phyloP scores from a whole-genome alignment of 2,329 filamentous ascomycete species.

The Penicillium sp. region DNA sequence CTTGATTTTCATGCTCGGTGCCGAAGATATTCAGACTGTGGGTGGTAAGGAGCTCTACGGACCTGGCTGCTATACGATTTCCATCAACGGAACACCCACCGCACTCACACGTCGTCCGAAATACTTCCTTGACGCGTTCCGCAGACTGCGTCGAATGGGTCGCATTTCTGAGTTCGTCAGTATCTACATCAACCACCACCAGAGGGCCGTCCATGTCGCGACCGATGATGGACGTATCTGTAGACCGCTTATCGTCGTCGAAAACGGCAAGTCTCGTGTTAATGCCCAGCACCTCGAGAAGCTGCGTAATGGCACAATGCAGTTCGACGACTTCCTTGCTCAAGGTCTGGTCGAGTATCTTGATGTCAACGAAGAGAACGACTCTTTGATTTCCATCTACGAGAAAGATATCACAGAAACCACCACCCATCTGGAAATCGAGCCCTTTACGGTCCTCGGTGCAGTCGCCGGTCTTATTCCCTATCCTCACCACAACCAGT shows the following conservation, averaged over 20 bases:
- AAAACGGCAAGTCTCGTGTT: conserved; percentile 74
- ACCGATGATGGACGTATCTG: conserved; percentile 97
- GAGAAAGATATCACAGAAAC: conserved; percentile 72
- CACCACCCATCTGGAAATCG: conserved; percentile 92
- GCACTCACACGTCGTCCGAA: conserved; percentile 80
- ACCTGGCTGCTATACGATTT: conserved; percentile 76
- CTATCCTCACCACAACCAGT: conserved; percentile 98
- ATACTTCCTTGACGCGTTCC: conserved; percentile 73
- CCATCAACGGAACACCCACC: conserved; percentile 90
- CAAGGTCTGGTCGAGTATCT: conserved; percentile 90
- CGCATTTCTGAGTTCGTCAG: conserved; percentile 93
- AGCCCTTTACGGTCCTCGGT: conserved; percentile 91
- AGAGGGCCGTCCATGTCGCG: conserved; percentile 84
- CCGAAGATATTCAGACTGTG: conserved; percentile 69
- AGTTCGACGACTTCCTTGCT: conserved; percentile 88
- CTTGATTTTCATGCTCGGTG: conserved; percentile 76
- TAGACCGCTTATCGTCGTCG: conserved; percentile 88
- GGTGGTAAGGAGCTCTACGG: conserved; percentile 79
- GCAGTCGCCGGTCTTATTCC: conserved; percentile 94
- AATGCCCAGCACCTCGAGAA: conserved; percentile 68
- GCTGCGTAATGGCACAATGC: conserved; percentile 70
- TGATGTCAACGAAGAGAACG: conserved; percentile 97
- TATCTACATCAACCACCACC: conserved; percentile 89
- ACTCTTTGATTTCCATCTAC: conserved; percentile 82
- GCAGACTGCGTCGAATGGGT: conserved; percentile 76